Base-by-base conservation (phyloP, 2,329 filamentous ascomycete species). In the Phaeosphaeriaceae sp. region DNA sequence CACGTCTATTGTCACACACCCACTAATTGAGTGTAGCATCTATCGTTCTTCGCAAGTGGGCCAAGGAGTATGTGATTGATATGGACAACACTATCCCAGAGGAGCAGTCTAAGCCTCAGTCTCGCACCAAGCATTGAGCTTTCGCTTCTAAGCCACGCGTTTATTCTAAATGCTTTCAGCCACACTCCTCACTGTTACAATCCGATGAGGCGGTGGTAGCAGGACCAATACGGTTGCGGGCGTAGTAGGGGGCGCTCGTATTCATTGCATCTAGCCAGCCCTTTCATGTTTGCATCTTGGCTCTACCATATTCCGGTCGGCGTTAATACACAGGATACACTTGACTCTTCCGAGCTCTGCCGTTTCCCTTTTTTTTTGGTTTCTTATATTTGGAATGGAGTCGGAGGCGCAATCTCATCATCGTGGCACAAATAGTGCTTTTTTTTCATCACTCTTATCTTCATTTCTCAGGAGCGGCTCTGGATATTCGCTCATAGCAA, bases 1-100 rank as follows among this genome's bases (percentile, higher is more conserved):
- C 26, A 2, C 6, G 23, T 26, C 21, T 29, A 4, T 21, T 12
- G 4, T 12, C 9, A 32, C 7, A 2, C 18, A 6, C 6, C 6
- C 45, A 38, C 61, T 68, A 56, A 66, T 47, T 36, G 21, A 3
- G 5, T 15, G 11, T 50, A 96, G 92, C 92, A 64, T 97, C 93
- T 20, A 92, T 97, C 65, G 82, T 96, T 54, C 89, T 92, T 29
- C 90, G 93, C 64, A 86, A 89, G 68, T 99, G 94, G 94, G 91
- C 92, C 49, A 97, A 96, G 82, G 89, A 88, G 74, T 89, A 73
- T 48, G 68, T 71, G 20, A 51, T 54, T 29, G 56, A 66, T 35
- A 72, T 60, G 48, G 68, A 69, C 60, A 70, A 71, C 48, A 52
- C 29, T 21, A 54, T 70, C 18, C 56, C 65, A 46, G 61, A 64